These are phyloP conservation scores for Venturiaceae sp. DNA, from an alignment of 2,329 filamentous ascomycete genomes.

Conservation along the genomic window DNA sequence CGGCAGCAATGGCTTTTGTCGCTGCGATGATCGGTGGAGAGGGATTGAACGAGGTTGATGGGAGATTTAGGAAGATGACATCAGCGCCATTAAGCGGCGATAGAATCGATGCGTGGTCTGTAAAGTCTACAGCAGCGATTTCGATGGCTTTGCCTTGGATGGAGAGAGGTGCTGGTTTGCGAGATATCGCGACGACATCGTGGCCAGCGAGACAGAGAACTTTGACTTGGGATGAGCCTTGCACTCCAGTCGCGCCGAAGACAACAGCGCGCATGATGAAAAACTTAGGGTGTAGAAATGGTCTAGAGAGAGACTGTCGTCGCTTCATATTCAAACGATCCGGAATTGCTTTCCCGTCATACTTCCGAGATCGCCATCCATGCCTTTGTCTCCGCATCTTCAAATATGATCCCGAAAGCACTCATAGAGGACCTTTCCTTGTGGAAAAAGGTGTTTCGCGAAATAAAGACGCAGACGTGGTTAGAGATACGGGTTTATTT, in stretches of 20 bases:
- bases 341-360: no score
- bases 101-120: constrained; percentile 11
- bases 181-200: constrained; percentile 18
- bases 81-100: constrained; percentile 14
- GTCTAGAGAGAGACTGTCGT: no score
- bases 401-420: no score
- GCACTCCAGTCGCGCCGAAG: constrained; percentile 21
- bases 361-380: no score
- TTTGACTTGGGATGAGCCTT: constrained; percentile 20
- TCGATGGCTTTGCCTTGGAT: constrained; percentile 14
- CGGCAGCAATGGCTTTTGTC: constrained; percentile 13
- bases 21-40: constrained; percentile 17
- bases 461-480: no score
- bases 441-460: no score
- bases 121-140: constrained; percentile 16
- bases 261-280: constrained; percentile 17
- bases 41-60: constrained; percentile 19
- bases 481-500: no score
- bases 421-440: no score
- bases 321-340: no score
- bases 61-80: constrained; percentile 18
- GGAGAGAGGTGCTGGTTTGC: constrained; percentile 14
- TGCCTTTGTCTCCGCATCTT: no score
- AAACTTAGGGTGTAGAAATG: no score
- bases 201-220: constrained; percentile 17